These are phyloP conservation scores for Syzygium syzygioides DNA, from an alignment of 441 rosid genomes.

Conservation along the genomic window DNA sequence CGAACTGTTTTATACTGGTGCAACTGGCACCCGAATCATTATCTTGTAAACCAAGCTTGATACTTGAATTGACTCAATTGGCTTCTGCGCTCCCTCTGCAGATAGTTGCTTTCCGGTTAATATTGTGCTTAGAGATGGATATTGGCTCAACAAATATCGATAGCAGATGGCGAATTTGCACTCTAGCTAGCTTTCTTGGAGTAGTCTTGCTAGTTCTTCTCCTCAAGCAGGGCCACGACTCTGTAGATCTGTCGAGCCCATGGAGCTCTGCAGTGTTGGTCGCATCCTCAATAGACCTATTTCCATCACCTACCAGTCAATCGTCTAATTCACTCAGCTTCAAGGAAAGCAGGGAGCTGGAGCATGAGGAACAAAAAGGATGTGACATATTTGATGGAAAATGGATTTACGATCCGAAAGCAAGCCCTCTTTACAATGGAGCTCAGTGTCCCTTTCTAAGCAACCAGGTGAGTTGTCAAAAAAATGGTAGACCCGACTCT, in stretches of 20 bases:
- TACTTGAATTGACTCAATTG: not conserved
- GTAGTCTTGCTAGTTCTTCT: conserved; percentile 8
- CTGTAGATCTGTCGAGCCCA: not conserved
- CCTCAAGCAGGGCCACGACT: conserved; percentile 3
- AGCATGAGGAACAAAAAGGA: not conserved
- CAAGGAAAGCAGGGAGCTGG: not conserved
- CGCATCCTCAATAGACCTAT: not conserved
- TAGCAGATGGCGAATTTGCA: conserved; percentile 25
- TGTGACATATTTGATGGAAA: conserved; percentile 40
- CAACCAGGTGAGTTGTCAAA: conserved; percentile 39
- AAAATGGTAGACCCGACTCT: conserved; percentile 38
- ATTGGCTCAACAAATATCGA: not conserved
- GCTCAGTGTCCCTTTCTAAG: conserved; percentile 42
- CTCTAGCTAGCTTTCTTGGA: conserved; percentile 19
- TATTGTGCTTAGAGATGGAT: conserved; percentile 13
- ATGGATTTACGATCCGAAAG: conserved; percentile 39
- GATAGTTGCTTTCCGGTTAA: not conserved
- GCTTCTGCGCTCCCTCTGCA: not conserved
- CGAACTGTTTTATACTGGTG: not conserved
- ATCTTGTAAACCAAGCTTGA: not conserved
- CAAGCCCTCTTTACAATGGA: conserved; percentile 21
- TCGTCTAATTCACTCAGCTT: not conserved
- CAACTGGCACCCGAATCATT: not conserved
- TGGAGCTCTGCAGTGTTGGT: not conserved
- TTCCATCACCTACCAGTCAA: not conserved